Percentiles rank a stretch among this genome's conserved stretches.
These are phyloP conservation scores for Solanum tacnaense DNA, from an alignment of 257 asterid genomes.

Conservation along the genomic window DNA sequence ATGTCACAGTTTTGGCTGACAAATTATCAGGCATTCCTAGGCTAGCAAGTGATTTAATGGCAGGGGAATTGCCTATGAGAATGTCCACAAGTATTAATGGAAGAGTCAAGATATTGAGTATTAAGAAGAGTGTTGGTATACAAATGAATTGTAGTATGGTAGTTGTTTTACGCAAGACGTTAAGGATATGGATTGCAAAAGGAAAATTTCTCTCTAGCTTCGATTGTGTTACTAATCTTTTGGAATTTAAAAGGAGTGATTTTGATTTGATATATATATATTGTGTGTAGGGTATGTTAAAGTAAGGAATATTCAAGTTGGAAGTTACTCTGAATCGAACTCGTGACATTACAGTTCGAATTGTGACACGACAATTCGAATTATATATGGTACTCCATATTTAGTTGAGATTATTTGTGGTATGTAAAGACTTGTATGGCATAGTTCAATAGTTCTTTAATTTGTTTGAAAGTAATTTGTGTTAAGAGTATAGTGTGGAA, in stretches of 20 bases:
- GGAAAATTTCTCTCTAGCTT: conserved; percentile 4
- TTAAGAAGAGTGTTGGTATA: conserved; percentile 6
- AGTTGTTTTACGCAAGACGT: conserved; percentile 2
- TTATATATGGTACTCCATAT: neutral
- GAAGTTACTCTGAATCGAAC: neutral
- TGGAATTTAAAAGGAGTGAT: neutral
- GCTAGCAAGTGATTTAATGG: conserved; percentile 4
- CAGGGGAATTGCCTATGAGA: conserved; percentile 6
- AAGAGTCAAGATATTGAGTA: conserved; percentile 10
- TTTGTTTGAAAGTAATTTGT: neutral
- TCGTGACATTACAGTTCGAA: neutral
- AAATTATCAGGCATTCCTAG: conserved; percentile 4
- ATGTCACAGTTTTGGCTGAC: conserved; percentile 2
- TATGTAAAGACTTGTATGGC: neutral
- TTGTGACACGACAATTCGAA: neutral
- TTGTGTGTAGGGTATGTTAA: neutral
- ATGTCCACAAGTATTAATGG: neutral
- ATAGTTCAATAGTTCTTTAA: neutral
- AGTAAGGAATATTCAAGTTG: neutral
- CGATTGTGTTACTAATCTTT: neutral
- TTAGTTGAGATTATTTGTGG: neutral
- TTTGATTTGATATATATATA: no score
- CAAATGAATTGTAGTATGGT: conserved; percentile 12
- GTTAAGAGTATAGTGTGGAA: neutral
- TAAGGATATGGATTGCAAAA: conserved; percentile 13